Evolutionary conservation across 2,329 filamentous ascomycete genomes (phyloP).

Genomic region (Cryoendolithus antarcticus): DNA sequence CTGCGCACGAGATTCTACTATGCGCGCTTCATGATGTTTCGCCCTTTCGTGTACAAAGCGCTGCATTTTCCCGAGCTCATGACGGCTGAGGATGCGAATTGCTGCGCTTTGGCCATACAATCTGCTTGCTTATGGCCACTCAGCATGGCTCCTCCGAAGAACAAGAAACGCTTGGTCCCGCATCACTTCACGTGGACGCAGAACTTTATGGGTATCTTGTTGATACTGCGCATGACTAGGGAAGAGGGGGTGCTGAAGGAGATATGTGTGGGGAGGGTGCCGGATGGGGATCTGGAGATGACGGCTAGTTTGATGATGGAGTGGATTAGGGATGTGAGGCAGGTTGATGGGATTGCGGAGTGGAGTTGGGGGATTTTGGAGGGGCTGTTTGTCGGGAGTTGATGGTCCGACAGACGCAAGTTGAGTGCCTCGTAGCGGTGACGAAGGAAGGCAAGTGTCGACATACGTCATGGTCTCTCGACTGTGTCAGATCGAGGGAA

Average conservation of each 20-base stretch:
- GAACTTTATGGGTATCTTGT: constrained; percentile 46
- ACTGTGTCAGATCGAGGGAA: too few relatives aligned
- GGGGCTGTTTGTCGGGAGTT: constrained; percentile 25
- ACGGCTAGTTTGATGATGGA: constrained; percentile 44
- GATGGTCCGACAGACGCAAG: too few relatives aligned
- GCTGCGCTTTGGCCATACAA: constrained; percentile 45
- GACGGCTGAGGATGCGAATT: constrained; percentile 41
- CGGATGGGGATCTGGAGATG: constrained; percentile 34
- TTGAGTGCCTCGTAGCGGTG: too few relatives aligned
- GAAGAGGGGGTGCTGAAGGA: constrained; percentile 39
- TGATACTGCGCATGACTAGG: constrained; percentile 43
- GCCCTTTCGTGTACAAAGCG: constrained; percentile 48
- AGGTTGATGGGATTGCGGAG: constrained; percentile 40
- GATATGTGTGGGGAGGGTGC: constrained; percentile 40
- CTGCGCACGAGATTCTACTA: constrained; percentile 49
- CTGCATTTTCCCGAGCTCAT: constrained; percentile 45
- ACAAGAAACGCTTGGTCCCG: constrained; percentile 47
- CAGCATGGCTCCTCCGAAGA: constrained; percentile 43
- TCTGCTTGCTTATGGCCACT: constrained; percentile 50
- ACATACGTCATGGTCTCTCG: too few relatives aligned
- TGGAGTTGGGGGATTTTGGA: constrained; percentile 45
- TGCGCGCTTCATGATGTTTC: constrained; percentile 44
- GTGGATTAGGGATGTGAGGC: constrained; percentile 47
- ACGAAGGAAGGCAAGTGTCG: too few relatives aligned
- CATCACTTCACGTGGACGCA: constrained; percentile 51